Base-by-base conservation (phyloP, 2,329 filamentous ascomycete species). In the Parascedosporium putredinis region DNA sequence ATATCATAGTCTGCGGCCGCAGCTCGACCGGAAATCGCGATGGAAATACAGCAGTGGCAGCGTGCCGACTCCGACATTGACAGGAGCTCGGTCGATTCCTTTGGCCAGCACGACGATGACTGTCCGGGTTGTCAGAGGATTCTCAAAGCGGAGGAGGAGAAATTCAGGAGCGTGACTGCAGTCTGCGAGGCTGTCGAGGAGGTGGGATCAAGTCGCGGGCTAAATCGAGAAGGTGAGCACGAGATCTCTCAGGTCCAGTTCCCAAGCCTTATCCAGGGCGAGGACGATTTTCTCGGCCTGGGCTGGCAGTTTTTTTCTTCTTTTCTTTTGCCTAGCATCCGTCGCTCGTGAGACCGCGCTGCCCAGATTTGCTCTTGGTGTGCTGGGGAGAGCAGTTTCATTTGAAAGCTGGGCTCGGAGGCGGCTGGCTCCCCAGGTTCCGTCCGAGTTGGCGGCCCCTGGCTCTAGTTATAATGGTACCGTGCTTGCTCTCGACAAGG, bases 51-150 rank as follows among this genome's bases (percentile, higher is more conserved):
- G 9, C 38, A 50, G 5, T 50, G 38, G 36, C 47, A 33, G 27
- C 47, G 24, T 22, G 25, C 42, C 18, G 47, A 45, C 36, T 31
- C 20, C 27, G 27, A 47, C 8, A 5, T 10, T 1, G 24, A 42
- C 18, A 25, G n/a, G n/a, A 25, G 20, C 22, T 43, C 34, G 12
- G 22, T 12, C 1, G 34, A 49, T 25, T 43, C 47, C 6, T 29
- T 20, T 29, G 27, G 33, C 20, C 18, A 29, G 7, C 36, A 43
- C 12, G 47, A 50, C 16, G 38, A 34, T 14, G 31, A 45, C 10
- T 50, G 47, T 24, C n/a, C 38, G 10, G 47, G 47, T 18, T 50
- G 47, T 12, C 25, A 22, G 29, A 50, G 25, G 29, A 50, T 50
- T 8, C 18, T 50, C 25, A 50, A 34, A 40, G 47, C 36, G 4